A percentile compares a stretch with the other conserved stretches of the same genome.
Conservation (phyloP, 306 rosid genomes). For the Ammopiptanthus mongolicus region DNA sequence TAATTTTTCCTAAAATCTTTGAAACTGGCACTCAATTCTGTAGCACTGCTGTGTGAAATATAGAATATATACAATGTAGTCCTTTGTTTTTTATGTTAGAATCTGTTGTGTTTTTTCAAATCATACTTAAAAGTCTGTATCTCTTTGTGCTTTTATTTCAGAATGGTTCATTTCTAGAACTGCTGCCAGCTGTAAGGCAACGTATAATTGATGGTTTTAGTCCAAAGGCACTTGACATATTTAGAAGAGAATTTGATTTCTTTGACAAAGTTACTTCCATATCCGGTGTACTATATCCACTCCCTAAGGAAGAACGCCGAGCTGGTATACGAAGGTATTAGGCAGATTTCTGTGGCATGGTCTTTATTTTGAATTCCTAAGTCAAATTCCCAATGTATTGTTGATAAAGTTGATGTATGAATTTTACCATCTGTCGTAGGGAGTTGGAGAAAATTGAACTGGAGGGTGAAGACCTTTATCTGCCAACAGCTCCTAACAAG, state of each 20-base stretch:
- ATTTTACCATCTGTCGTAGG: constrained; percentile 38
- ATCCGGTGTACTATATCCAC: constrained; percentile 79
- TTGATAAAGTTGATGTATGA: constrained; percentile 6
- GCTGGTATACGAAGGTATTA: constrained; percentile 77
- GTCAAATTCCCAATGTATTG: background rate
- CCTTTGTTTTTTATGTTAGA: background rate
- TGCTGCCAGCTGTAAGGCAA: constrained; percentile 78
- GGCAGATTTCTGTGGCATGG: constrained; percentile 36
- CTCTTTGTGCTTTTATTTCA: constrained; percentile 42
- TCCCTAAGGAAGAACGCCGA: constrained; percentile 89
- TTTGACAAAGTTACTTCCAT: constrained; percentile 97
- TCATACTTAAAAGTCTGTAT: constrained; percentile 19
- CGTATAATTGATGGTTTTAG: constrained; percentile 73
- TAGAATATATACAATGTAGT: background rate
- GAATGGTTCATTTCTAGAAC: constrained; percentile 71
- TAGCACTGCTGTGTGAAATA: background rate
- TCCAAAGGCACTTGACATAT: constrained; percentile 73
- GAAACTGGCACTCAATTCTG: constrained; percentile 12
- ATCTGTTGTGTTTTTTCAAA: background rate
- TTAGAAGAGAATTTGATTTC: constrained; percentile 88
- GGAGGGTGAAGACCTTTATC: constrained; percentile 84
- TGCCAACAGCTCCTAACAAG: constrained; percentile 88
- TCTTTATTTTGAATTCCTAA: constrained; percentile 10
- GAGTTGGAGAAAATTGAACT: constrained; percentile 92
- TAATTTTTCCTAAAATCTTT: background rate